These are phyloP conservation scores for Amoebophrya sp. DNA, from an alignment of 169 alveolate genomes.

Conservation along the genomic window DNA sequence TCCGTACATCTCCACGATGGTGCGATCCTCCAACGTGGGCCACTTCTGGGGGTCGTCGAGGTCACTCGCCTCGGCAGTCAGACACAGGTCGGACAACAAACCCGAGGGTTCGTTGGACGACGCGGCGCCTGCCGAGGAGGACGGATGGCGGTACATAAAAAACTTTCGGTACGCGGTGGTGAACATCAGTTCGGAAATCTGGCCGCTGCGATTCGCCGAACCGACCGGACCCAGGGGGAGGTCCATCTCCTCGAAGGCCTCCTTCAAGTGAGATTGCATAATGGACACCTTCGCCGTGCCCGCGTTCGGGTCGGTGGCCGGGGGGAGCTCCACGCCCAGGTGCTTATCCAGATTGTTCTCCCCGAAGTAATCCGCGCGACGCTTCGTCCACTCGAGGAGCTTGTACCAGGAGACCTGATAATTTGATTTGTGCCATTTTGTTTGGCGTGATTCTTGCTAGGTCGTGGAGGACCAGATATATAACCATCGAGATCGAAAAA, in stretches of 20 bases:
- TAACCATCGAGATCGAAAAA: too few relatives aligned
- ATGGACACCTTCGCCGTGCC: background rate
- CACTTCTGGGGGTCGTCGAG: background rate
- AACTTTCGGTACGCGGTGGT: background rate
- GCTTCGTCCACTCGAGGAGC: constrained; percentile 9
- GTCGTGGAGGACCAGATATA: too few relatives aligned
- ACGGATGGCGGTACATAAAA: background rate
- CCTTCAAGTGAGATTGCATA: background rate
- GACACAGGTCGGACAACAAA: background rate
- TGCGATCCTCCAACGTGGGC: background rate
- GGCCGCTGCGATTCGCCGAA: background rate
- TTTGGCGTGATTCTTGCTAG: too few relatives aligned
- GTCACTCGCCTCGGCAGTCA: background rate
- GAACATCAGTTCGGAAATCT: background rate
- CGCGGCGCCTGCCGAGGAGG: background rate
- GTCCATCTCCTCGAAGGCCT: background rate
- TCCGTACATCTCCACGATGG: background rate
- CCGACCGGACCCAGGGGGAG: background rate
- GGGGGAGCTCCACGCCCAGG: background rate
- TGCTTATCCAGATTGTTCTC: background rate
- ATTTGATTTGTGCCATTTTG: too few relatives aligned
- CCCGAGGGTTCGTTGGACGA: background rate
- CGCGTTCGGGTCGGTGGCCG: background rate
- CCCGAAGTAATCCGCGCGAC: background rate
- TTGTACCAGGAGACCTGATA: constrained; percentile 16